Base-by-base conservation (phyloP, 148 eudicot species). In the Rhododendron ovatum region DNA sequence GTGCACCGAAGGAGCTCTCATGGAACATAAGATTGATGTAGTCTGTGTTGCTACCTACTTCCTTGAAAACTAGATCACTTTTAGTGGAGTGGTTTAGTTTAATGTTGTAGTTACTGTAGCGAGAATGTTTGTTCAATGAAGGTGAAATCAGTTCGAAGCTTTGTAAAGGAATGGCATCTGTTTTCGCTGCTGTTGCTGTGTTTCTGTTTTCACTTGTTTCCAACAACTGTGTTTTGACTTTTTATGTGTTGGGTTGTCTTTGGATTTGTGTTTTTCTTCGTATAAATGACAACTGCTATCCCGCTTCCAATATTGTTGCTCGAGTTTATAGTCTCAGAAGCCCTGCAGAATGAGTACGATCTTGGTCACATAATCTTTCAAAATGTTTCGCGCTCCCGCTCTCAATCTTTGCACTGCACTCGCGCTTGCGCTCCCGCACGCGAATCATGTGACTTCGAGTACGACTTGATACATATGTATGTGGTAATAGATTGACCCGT, bases 1-100 rank as follows among this genome's bases (percentile, higher is more conserved):
- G 59, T 81, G 83, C 83, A 7, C 35, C 83, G 33, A 80, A 80
- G 83, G 45, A 81, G 83, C 83, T 81, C 65, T 81, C 84, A 57
- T 57, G 39, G 71, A 59, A 35, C 45, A 8, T 35, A 35, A 11
- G 48, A 41, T 37, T 11, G 5, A 26, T 67, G 13, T 33, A 33
- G 55, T 81, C 14, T 81, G 47, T 20, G 24, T 37, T n/a, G 28
- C 55, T 78, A 7, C 22, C 11, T 48, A 26, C 55, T 45, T 78
- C 28, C 59, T 79, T 55, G 20, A 47, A 24, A 47, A 43, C 15
- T 18, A n/a, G 22, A 28, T 51, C 26, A 33, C 83, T 81, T 33
- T 26, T 81, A 55, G n/a, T 53, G 71, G 28, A 9, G 26, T 51
- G 69, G 43, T n/a, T 5, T 35, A 20, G 18, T 35, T 55, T 55